These are phyloP conservation scores for Pontederia crassipes DNA, from an alignment of 176 grass and related monocot genomes.

Conservation along the genomic window DNA sequence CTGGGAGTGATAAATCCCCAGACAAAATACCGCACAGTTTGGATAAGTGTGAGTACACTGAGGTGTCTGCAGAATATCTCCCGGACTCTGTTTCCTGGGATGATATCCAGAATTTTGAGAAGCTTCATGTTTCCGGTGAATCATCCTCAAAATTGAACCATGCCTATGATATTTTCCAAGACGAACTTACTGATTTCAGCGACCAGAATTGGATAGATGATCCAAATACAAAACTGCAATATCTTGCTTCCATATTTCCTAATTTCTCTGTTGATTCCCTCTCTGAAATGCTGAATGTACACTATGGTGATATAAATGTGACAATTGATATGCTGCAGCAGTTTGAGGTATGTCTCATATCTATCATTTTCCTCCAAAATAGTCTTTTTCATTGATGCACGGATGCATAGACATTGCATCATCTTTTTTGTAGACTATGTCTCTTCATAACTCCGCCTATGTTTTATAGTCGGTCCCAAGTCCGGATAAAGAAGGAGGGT, in stretches of 20 bases:
- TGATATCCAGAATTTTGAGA: constrained; percentile 27
- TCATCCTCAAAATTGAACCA: constrained; percentile 24
- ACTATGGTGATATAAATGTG: constrained; percentile 22
- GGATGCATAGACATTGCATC: background rate
- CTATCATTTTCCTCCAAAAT: background rate
- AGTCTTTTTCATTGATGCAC: background rate
- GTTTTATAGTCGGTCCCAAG: too few species aligned
- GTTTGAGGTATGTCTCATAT: constrained; percentile 27
- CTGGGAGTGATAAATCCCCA: constrained; percentile 2
- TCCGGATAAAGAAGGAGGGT: too few species aligned
- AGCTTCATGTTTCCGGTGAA: constrained; percentile 27
- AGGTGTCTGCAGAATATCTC: constrained; percentile 32
- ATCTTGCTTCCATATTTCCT: constrained; percentile 36
- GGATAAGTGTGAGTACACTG: constrained; percentile 20
- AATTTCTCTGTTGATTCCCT: constrained; percentile 49
- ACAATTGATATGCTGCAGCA: constrained; percentile 39
- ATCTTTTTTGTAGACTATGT: background rate
- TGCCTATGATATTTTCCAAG: constrained; percentile 2
- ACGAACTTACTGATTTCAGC: background rate
- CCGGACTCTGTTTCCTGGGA: constrained; percentile 28
- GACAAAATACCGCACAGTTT: constrained; percentile 11
- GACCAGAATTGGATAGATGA: background rate
- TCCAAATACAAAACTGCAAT: constrained; percentile 21
- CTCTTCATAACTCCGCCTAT: too few species aligned
- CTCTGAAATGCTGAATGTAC: constrained; percentile 26